Conservation (phyloP, 148 eudicot genomes). For the Rhododendron vialii region DNA sequence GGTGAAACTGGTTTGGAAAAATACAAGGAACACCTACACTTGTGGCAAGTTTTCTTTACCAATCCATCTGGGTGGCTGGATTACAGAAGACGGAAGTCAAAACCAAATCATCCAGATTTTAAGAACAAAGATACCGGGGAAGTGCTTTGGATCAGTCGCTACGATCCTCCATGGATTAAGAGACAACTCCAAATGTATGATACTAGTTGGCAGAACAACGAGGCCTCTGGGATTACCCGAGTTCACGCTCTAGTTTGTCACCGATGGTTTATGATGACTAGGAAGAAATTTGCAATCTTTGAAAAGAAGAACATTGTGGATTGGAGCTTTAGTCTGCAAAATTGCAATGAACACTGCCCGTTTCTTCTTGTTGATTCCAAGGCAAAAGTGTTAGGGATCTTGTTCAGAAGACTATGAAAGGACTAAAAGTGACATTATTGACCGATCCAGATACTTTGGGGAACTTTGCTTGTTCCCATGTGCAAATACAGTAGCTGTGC, state of each 20-base stretch:
- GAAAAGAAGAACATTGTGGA: background rate
- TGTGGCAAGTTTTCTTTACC: conserved; percentile 65
- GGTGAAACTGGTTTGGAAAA: conserved; percentile 29
- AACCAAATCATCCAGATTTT: conserved; percentile 56
- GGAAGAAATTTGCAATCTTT: background rate
- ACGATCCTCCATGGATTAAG: conserved; percentile 67
- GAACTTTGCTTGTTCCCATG: background rate
- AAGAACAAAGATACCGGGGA: conserved; percentile 61
- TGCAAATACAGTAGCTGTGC: background rate
- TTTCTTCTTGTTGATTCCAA: background rate
- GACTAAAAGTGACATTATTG: conserved; percentile 3
- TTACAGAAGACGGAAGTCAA: conserved; percentile 36
- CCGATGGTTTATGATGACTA: conserved; percentile 14
- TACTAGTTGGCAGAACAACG: conserved; percentile 19
- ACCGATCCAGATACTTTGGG: background rate
- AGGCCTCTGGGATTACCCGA: background rate
- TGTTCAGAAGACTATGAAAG: background rate
- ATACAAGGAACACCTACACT: conserved; percentile 31
- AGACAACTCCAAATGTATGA: conserved; percentile 51
- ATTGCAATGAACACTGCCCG: too few species aligned
- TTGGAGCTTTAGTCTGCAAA: background rate
- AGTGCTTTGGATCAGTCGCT: conserved; percentile 50
- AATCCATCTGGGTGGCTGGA: conserved; percentile 74
- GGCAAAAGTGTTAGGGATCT: background rate
- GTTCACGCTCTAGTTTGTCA: conserved; percentile 5